Percentiles rank a stretch among this genome's conserved stretches.
Evolutionary conservation across 2,329 filamentous ascomycete species (phyloP).

Genomic region (Sporothrix brasiliensis): DNA sequence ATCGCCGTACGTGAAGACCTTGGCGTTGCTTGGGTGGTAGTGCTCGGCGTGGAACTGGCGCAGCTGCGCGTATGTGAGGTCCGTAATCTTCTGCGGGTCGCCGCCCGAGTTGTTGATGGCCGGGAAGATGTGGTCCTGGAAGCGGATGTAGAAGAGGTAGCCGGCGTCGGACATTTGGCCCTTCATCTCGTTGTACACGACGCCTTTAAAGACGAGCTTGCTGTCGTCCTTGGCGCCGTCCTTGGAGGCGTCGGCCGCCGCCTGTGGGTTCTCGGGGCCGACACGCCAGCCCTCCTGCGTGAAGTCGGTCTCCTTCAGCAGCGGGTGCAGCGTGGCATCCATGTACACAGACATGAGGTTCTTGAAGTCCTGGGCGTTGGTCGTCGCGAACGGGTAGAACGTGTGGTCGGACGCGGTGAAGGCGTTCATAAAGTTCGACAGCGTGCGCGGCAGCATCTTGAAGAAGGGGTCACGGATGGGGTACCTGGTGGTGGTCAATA

Average conservation of each 20-base stretch:
- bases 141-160: slow-evolving; percentile 93
- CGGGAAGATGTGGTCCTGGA: slow-evolving; percentile 92
- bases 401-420: slow-evolving; percentile 97
- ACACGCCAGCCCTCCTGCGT: slow-evolving; percentile 96
- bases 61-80: slow-evolving; percentile 88
- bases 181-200: slow-evolving; percentile 99
- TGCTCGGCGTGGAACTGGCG: slow-evolving; percentile 86
- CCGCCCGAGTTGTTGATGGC: slow-evolving; percentile 95
- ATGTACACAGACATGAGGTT: slow-evolving; percentile 97
- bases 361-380: slow-evolving; percentile 90
- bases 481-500: slow-evolving; percentile 59
- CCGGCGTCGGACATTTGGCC: slow-evolving; percentile 97
- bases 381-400: slow-evolving; percentile 96
- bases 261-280: slow-evolving; percentile 81
- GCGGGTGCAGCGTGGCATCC: slow-evolving; percentile 86
- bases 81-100: slow-evolving; percentile 93
- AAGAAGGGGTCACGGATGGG: slow-evolving; percentile 99
- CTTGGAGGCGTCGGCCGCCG: slow-evolving; percentile 44
- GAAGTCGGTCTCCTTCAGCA: slow-evolving; percentile 90
- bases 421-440: slow-evolving; percentile 99
- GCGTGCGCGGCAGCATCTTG: slow-evolving; percentile 96
- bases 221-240: slow-evolving; percentile 55
- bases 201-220: slow-evolving; percentile 89
- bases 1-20: slow-evolving; percentile 92
- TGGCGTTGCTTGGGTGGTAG: slow-evolving; percentile 97